Evolutionary conservation across 257 asterid genomes (phyloP).

Genomic region (Rhazya stricta): DNA sequence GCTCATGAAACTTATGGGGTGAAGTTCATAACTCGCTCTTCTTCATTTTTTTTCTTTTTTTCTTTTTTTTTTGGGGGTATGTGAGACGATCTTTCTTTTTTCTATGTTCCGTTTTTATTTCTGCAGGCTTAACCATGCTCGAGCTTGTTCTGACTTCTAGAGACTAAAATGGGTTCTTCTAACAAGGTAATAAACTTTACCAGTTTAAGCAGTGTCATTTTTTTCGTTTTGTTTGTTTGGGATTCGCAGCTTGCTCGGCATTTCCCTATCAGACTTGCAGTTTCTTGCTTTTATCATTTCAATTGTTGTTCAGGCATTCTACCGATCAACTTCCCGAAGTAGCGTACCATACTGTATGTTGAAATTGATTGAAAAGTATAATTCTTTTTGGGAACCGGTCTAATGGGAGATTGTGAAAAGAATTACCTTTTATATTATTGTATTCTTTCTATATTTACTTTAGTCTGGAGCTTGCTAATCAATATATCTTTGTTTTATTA

Average conservation of each 20-base stretch:
- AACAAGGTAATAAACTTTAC: neutral
- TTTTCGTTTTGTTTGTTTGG: neutral
- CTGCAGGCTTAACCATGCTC: neutral
- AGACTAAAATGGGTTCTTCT: neutral
- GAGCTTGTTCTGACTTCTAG: neutral
- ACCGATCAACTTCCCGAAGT: neutral
- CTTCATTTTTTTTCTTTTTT: too few species aligned
- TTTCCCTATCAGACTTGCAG: neutral
- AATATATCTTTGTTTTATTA: neutral
- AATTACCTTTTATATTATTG: neutral
- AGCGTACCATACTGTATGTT: neutral
- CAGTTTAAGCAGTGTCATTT: neutral
- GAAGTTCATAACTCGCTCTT: too few species aligned
- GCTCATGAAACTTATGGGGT: too few species aligned
- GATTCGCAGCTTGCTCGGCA: neutral
- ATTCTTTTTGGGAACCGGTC: neutral
- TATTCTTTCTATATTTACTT: too few species aligned
- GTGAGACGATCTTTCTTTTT: too few species aligned
- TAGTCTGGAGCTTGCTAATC: too few species aligned
- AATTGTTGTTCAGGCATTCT: neutral
- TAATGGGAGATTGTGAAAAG: neutral
- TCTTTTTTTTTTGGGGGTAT: too few species aligned
- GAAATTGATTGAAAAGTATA: neutral
- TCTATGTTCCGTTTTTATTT: neutral
- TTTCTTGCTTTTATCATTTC: neutral